Evolutionary conservation across 2,329 filamentous ascomycete genomes (phyloP).

Genomic region (Drechslera avenae): DNA sequence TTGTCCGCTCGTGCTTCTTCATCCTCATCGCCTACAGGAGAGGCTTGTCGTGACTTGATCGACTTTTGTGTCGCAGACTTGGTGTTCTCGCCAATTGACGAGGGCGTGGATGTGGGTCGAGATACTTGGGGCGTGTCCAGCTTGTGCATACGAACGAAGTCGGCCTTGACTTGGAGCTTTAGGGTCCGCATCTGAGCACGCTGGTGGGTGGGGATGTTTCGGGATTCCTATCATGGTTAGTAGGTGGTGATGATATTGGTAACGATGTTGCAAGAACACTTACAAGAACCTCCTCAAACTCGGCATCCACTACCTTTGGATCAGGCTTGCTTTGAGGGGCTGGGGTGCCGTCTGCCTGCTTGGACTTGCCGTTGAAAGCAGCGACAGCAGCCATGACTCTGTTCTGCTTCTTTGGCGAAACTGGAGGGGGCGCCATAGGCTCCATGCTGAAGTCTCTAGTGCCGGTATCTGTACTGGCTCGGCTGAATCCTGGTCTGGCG

Average conservation of each 20-base stretch:
- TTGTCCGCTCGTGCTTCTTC: slow-evolving; percentile 13
- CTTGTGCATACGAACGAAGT: slow-evolving; percentile 92
- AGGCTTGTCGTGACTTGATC: slow-evolving; percentile 40
- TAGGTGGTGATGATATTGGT: not conserved
- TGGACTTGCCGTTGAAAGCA: slow-evolving; percentile 61
- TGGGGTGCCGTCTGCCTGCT: slow-evolving; percentile 42
- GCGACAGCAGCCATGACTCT: slow-evolving; percentile 69
- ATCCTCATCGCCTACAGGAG: slow-evolving; percentile 27
- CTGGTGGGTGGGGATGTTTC: slow-evolving; percentile 93
- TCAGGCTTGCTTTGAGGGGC: slow-evolving; percentile 50
- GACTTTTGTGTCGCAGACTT: slow-evolving; percentile 52
- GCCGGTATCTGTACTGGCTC: slow-evolving; percentile 37
- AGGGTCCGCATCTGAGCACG: slow-evolving; percentile 92
- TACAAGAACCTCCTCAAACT: slow-evolving; percentile 66
- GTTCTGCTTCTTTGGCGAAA: slow-evolving; percentile 51
- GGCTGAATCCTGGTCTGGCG: slow-evolving; percentile 28
- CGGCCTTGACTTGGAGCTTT: slow-evolving; percentile 88
- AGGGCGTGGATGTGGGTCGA: slow-evolving; percentile 54
- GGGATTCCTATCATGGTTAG: slow-evolving; percentile 69
- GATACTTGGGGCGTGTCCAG: slow-evolving; percentile 58
- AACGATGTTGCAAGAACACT: slow-evolving; percentile 46
- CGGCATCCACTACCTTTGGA: slow-evolving; percentile 63
- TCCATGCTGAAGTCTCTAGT: slow-evolving; percentile 25
- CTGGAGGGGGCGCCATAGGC: slow-evolving; percentile 19
- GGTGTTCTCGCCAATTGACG: slow-evolving; percentile 46